phyloP scores from a whole-genome alignment of 345 rosid species.

The Mallotus nudiflorus region DNA sequence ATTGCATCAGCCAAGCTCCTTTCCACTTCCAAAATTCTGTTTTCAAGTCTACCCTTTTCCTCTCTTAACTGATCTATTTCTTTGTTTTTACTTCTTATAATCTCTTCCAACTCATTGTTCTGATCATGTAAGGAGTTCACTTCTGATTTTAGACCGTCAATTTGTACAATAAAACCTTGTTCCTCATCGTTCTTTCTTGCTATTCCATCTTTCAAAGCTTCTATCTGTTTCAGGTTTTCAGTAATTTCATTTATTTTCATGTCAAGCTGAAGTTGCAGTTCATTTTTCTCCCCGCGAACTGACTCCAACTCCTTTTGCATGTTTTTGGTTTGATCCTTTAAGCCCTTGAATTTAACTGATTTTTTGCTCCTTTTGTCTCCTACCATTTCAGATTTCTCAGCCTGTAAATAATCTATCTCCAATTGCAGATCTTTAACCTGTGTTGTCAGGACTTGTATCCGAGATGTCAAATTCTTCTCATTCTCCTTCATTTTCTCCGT shows the following conservation, averaged over 20 bases:
- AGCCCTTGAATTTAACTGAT: conserved; percentile 22
- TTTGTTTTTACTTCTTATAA: conserved; percentile 26
- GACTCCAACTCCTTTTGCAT: conserved; percentile 42
- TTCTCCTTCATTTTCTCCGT: conserved; percentile 43
- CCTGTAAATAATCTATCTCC: conserved; percentile 39
- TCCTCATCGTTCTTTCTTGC: conserved; percentile 29
- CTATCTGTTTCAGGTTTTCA: conserved; percentile 32
- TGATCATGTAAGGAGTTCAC: conserved; percentile 24
- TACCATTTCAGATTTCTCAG: conserved; percentile 33
- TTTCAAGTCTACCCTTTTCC: conserved; percentile 41
- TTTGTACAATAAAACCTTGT: conserved; percentile 29
- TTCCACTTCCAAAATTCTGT: conserved; percentile 42
- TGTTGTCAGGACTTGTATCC: conserved; percentile 36
- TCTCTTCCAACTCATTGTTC: conserved; percentile 40
- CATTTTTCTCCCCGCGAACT: conserved; percentile 33
- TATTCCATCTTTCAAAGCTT: conserved; percentile 45
- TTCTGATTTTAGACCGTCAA: conserved; percentile 34
- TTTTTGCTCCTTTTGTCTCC: conserved; percentile 33
- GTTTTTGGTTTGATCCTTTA: conserved; percentile 15
- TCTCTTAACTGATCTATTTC: conserved; percentile 42
- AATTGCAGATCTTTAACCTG: conserved; percentile 35
- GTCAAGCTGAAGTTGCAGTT: conserved; percentile 29
- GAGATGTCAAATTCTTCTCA: conserved; percentile 44
- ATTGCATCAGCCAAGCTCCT: conserved; percentile 12
- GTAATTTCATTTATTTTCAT: conserved; percentile 40